These are phyloP conservation scores for Quercus rubra DNA, from an alignment of 306 rosid genomes.

Conservation along the genomic window DNA sequence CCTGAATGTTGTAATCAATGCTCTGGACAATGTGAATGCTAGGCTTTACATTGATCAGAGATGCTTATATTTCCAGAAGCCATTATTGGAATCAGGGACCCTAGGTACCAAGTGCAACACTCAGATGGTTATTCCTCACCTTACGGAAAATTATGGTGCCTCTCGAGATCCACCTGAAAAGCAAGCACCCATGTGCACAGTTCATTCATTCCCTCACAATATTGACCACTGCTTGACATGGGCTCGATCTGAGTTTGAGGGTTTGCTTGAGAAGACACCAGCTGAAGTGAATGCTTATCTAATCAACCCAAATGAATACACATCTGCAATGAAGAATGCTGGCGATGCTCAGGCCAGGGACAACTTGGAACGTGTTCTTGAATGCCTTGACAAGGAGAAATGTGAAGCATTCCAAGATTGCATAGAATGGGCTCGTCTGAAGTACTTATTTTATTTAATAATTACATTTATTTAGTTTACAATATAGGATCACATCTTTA, in stretches of 20 bases:
- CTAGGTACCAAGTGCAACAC: slow-evolving; percentile 98
- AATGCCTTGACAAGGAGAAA: slow-evolving; percentile 84
- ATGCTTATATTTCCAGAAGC: slow-evolving; percentile 94
- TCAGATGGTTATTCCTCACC: slow-evolving; percentile 95
- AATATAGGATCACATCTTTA: background rate
- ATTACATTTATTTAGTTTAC: background rate
- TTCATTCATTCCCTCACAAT: slow-evolving; percentile 97
- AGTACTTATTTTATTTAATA: slow-evolving; percentile 27
- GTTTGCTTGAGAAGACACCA: slow-evolving; percentile 93
- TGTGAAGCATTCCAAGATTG: slow-evolving; percentile 85
- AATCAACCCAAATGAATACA: slow-evolving; percentile 77
- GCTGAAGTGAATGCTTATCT: slow-evolving; percentile 86
- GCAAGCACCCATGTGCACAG: slow-evolving; percentile 99
- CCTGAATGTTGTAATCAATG: slow-evolving; percentile 73
- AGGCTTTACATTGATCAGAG: slow-evolving; percentile 94
- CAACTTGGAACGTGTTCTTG: slow-evolving; percentile 87
- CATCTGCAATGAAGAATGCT: slow-evolving; percentile 61
- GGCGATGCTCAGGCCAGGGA: slow-evolving; percentile 99
- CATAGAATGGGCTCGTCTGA: slow-evolving; percentile 82
- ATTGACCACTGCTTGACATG: slow-evolving; percentile 98
- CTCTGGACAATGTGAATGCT: slow-evolving; percentile 93
- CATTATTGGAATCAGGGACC: slow-evolving; percentile 97
- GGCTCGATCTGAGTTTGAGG: slow-evolving; percentile 99
- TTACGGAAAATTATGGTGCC: slow-evolving; percentile 97
- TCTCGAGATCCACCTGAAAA: slow-evolving; percentile 99